phyloP scores from a whole-genome alignment of 805 yeast species.

The Yarrowia sp. region DNA sequence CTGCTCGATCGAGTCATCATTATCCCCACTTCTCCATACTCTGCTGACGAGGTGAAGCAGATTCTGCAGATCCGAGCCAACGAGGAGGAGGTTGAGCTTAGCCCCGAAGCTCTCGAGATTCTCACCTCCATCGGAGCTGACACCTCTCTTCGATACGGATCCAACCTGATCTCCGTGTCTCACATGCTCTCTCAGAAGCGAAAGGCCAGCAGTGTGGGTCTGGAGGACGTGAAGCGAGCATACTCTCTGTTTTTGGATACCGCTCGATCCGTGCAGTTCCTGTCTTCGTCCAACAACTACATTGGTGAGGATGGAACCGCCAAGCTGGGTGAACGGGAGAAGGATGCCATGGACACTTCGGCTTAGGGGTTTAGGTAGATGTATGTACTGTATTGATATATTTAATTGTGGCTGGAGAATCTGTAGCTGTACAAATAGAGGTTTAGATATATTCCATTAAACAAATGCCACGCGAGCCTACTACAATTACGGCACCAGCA shows the following conservation, averaged over 20 bases:
- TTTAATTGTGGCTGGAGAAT: too few species aligned
- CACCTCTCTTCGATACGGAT: constrained; percentile 87
- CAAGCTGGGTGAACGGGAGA: constrained; percentile 44
- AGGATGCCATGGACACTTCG: constrained; percentile 40
- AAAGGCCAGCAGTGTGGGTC: constrained; percentile 65
- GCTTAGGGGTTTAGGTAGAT: background rate
- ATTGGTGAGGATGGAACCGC: constrained; percentile 79
- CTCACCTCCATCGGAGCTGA: constrained; percentile 87
- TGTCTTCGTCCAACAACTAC: constrained; percentile 66
- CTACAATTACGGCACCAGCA: too few species aligned
- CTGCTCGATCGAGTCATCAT: constrained; percentile 90
- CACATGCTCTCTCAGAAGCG: constrained; percentile 82
- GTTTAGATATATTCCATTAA: too few species aligned
- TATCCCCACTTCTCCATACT: constrained; percentile 77
- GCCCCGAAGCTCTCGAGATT: constrained; percentile 77
- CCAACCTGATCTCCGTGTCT: constrained; percentile 86
- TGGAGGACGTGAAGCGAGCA: constrained; percentile 80
- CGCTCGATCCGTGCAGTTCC: constrained; percentile 80
- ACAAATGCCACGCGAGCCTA: too few species aligned
- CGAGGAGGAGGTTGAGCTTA: constrained; percentile 87
- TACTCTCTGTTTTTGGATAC: constrained; percentile 85
- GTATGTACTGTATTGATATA: constrained; percentile 1
- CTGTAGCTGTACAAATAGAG: too few species aligned
- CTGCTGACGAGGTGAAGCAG: constrained; percentile 77
- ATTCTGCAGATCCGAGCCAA: constrained; percentile 86